phyloP scores from a whole-genome alignment of 2,329 filamentous ascomycete genomes.

The Tympanopsis confertula region DNA sequence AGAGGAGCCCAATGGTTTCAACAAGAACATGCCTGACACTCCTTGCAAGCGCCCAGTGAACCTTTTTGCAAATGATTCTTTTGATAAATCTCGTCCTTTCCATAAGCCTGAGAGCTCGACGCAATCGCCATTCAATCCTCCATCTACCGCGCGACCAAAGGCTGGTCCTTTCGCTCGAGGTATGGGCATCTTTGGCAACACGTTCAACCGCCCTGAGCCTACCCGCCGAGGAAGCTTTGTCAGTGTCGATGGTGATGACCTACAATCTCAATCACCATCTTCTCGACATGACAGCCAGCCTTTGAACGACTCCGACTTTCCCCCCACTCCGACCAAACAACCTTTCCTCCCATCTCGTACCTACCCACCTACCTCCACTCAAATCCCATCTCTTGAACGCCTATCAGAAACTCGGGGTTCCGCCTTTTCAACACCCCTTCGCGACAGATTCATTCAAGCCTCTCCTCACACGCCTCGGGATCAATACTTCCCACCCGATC shows the following conservation, averaged over 20 bases:
- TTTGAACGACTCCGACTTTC: constrained; percentile 59
- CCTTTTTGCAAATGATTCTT: constrained; percentile 43
- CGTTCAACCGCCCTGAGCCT: constrained; percentile 22
- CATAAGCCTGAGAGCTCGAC: constrained; percentile 15
- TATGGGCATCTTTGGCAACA: constrained; percentile 49
- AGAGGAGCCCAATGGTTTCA: constrained; percentile 39
- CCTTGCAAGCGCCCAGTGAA: constrained; percentile 80
- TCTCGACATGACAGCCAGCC: constrained; percentile 33
- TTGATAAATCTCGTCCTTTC: constrained; percentile 17
- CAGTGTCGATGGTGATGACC: constrained; percentile 10
- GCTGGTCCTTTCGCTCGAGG: constrained; percentile 40
- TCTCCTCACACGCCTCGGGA: constrained; percentile 74
- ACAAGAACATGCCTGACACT: constrained; percentile 73
- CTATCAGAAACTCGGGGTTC: constrained; percentile 7
- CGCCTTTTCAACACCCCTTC: constrained; percentile 5
- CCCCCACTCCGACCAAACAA: constrained; percentile 88
- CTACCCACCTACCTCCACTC: constrained; percentile 5
- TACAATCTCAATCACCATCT: constrained; percentile 21
- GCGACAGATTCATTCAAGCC: constrained; percentile 8
- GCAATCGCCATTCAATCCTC: constrained; percentile 68
- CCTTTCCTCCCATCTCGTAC: constrained; percentile 17
- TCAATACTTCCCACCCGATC: constrained; percentile 62
- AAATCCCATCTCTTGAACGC: constrained; percentile 10
- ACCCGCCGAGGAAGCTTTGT: constrained; percentile 24
- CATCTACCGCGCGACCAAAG: constrained; percentile 26